Conservation (phyloP, 495 filamentous ascomycete species). For the Gamarada debralockiae region DNA sequence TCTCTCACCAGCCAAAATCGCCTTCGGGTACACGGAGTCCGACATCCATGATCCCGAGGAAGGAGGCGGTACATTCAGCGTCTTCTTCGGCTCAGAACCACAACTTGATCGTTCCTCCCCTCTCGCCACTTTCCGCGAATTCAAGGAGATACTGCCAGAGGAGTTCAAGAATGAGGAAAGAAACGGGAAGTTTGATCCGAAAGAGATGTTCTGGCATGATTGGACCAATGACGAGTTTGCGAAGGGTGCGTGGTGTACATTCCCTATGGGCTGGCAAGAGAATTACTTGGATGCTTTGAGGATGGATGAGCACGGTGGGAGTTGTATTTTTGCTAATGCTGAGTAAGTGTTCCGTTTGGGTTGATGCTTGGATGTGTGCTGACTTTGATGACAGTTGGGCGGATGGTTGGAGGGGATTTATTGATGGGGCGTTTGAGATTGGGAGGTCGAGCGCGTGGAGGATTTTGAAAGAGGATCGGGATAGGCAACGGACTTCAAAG, state of each 20-base stretch:
- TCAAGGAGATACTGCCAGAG: background rate
- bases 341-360: background rate
- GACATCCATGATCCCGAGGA: background rate
- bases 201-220: constrained; percentile 9
- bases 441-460: background rate
- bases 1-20: background rate
- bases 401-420: constrained; percentile 4
- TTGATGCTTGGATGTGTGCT: background rate
- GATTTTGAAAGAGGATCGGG: too few relatives aligned
- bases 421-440: constrained; percentile 5
- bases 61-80: background rate
- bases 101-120: background rate
- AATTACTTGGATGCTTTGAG: background rate
- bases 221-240: constrained; percentile 6
- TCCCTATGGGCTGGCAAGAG: background rate
- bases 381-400: background rate
- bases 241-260: constrained; percentile 5
- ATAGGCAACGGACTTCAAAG: too few relatives aligned
- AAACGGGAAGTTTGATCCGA: background rate
- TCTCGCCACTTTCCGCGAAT: background rate
- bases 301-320: background rate
- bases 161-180: constrained; percentile 1
- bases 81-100: constrained; percentile 1
- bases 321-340: constrained; percentile 1
- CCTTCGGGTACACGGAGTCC: constrained; percentile 1